Percentiles rank a stretch among this genome's conserved stretches.
phyloP scores from a whole-genome alignment of 148 eudicot species.

The Rhododendron kiyosumense region DNA sequence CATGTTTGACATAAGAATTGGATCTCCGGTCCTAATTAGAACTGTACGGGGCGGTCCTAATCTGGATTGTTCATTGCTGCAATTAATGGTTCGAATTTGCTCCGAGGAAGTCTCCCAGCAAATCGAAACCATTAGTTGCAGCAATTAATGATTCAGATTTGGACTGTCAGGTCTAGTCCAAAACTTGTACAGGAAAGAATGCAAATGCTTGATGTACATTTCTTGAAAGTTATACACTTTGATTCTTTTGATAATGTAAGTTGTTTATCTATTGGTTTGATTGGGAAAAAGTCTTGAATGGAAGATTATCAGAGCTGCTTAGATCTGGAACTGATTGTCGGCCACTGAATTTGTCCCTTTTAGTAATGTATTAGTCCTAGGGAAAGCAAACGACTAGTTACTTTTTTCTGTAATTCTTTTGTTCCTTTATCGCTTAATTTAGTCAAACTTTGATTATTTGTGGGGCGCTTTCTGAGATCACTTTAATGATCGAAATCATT shows the following conservation, averaged over 20 bases:
- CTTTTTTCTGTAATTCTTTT: conserved; percentile 20
- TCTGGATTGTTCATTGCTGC: no score
- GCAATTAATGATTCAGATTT: no score
- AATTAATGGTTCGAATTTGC: no score
- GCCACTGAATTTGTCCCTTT: conserved; percentile 18
- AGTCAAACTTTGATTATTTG: neutral
- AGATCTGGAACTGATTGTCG: conserved; percentile 25
- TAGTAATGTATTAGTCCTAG: neutral
- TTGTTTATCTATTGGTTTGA: neutral
- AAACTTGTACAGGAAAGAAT: neutral
- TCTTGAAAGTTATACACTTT: neutral
- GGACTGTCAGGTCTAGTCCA: neutral
- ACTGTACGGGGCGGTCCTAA: neutral
- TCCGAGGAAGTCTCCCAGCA: no score
- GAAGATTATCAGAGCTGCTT: conserved; percentile 16
- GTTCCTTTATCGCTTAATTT: neutral
- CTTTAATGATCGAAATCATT: neutral
- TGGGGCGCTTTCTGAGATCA: neutral
- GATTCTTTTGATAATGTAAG: neutral
- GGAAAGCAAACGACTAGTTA: conserved; percentile 10
- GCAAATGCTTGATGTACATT: neutral
- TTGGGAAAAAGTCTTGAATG: neutral
- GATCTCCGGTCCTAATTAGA: neutral
- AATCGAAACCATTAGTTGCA: no score
- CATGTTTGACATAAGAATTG: no score